Base-by-base conservation (phyloP, 2,329 filamentous ascomycete species). In the Trichoderma sp. region DNA sequence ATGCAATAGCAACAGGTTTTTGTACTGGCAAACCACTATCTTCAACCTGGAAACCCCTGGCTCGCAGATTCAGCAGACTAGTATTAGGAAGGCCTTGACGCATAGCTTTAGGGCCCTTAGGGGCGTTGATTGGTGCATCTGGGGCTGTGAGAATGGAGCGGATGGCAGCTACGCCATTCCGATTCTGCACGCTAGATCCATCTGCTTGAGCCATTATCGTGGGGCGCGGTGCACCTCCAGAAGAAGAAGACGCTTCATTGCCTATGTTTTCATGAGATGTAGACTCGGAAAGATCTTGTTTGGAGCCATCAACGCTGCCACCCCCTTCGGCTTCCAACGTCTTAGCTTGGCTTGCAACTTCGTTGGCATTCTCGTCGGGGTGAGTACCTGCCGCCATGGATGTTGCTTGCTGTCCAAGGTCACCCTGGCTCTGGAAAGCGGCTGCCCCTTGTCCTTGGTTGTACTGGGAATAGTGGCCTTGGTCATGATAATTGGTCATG, bases 91-190 rank as follows among this genome's bases (percentile, higher is more conserved):
- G 83, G 34, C 94, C 93, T 79, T 96, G 91, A 71, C 95, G 88
- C 93, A 98, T 97, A 21, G 96, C 96, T 80, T 96, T 94, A 59
- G 96, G 96, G 11, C 94, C 96, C 66, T 91, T 97, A 32, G 96
- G 96, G 32, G 96, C 96, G 81, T 85, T 93, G 81, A 89, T 79
- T 55, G 88, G 88, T 63, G 81, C 79, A 74, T 82, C 79, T 71
- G 81, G 79, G 69, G 73, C 76, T 65, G 79, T 70, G 69, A 76
- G 67, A 32, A 79, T 75, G 61, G 76, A 77, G 71, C 77, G 79
- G 69, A 79, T 76, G 49, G 73, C 69, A 10, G 43, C 69, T 14
- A 72, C 56, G 32, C 72, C 71, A 69, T 72, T 76, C 59, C 70
- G 71, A 55, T 73, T 74, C 18, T 69, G 68, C 51, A 55, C 66